Evolutionary conservation across 805 yeast genomes (phyloP).

Genomic region (Grigorovia yakushimaensis): DNA sequence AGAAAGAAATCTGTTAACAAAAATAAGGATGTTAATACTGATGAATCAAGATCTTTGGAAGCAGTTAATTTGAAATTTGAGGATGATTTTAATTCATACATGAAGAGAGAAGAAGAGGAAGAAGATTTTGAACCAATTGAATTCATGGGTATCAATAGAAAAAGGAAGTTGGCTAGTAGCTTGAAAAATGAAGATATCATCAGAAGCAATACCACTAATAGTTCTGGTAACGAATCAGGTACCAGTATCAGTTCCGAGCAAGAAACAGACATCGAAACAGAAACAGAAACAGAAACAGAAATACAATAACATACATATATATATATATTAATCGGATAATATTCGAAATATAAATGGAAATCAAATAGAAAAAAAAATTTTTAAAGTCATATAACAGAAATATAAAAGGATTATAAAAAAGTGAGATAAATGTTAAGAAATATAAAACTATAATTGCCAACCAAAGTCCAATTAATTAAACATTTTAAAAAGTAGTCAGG

Average conservation of each 20-base stretch:
- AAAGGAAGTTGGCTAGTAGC: neutral
- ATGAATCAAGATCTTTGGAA: neutral
- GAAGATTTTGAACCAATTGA: constrained; percentile 14
- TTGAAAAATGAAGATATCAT: neutral
- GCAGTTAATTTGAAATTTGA: neutral
- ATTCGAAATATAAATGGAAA: neutral
- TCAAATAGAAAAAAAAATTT: neutral
- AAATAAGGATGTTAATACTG: neutral
- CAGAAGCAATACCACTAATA: neutral
- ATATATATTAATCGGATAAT: neutral
- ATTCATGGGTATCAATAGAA: constrained; percentile 16
- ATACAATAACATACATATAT: neutral
- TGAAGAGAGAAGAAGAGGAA: constrained; percentile 3
- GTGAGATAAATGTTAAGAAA: neutral
- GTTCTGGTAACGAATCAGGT: neutral
- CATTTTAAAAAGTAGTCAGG: neutral
- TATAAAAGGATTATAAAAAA: no score
- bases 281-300: neutral
- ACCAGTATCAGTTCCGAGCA: neutral
- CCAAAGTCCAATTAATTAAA: neutral
- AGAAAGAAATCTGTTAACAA: neutral
- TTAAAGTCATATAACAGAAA: no score
- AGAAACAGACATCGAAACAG: neutral
- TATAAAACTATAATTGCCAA: neutral
- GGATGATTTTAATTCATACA: neutral